A percentile compares a stretch with the other conserved stretches of the same genome.
These are phyloP conservation scores for Alternaria brassicicola DNA, from an alignment of 2,329 filamentous ascomycete species.

Conservation along the genomic window DNA sequence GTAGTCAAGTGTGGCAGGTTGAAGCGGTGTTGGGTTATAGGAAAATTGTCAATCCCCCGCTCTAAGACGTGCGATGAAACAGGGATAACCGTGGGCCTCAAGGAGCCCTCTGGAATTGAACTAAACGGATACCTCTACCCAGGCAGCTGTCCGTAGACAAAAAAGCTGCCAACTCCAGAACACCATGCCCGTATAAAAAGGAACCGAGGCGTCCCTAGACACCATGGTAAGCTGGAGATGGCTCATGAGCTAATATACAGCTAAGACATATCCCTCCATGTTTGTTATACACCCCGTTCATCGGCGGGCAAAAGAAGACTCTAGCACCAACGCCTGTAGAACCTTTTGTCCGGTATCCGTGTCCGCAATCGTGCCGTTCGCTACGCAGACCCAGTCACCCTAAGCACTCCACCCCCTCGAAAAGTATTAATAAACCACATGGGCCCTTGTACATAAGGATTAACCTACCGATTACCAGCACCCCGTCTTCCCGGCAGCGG, in stretches of 20 bases:
- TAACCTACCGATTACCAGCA: slow-evolving; percentile 40
- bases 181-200: slow-evolving; percentile 1
- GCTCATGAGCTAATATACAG: too few relatives aligned
- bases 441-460: too few relatives aligned
- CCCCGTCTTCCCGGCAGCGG: slow-evolving; percentile 38
- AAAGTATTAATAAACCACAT: slow-evolving; percentile 34
- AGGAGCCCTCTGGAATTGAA: background rate
- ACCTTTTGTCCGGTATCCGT: background rate
- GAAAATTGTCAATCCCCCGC: too few relatives aligned
- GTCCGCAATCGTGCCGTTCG: background rate
- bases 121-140: background rate
- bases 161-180: slow-evolving; percentile 12
- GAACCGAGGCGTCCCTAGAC: background rate
- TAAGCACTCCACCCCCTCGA: slow-evolving; percentile 46
- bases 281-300: background rate
- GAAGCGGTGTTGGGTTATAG: too few relatives aligned
- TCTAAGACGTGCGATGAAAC: background rate
- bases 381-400: slow-evolving; percentile 21
- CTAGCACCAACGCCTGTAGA: background rate
- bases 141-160: slow-evolving; percentile 15
- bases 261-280: too few relatives aligned
- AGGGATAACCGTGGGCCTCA: too few relatives aligned
- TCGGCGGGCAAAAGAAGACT: background rate
- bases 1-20: background rate
- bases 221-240: too few relatives aligned